phyloP scores from a whole-genome alignment of 495 filamentous ascomycete species.

The Podospora pseudoanserina region DNA sequence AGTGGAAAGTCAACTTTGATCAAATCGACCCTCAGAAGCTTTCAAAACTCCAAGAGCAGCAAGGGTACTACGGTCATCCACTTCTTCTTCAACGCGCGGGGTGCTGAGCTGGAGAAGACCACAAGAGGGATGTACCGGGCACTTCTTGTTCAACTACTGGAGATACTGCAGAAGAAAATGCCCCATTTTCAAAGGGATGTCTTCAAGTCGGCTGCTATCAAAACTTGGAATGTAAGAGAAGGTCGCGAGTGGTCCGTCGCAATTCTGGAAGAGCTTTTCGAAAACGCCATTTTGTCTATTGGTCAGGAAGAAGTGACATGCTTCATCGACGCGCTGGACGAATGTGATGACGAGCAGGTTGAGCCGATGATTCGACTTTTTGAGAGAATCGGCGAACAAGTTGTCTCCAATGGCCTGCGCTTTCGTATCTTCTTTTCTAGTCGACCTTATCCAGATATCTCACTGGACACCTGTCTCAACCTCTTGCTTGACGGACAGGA shows the following conservation, averaged over 20 bases:
- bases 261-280: conserved; percentile 31
- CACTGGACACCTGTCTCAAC: conserved; percentile 31
- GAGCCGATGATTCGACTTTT: conserved; percentile 38
- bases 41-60: conserved; percentile 11
- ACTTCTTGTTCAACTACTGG: conserved; percentile 38
- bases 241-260: conserved; percentile 28
- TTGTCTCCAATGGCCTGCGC: conserved; percentile 5
- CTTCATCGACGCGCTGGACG: conserved; percentile 46
- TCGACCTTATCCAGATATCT: conserved; percentile 49
- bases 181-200: conserved; percentile 25
- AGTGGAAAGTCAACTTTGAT: conserved; percentile 50
- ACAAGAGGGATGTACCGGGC: conserved; percentile 55
- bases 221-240: conserved; percentile 17
- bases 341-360: conserved; percentile 36
- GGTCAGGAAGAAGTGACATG: conserved; percentile 25
- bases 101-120: conserved; percentile 49
- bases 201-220: conserved; percentile 22
- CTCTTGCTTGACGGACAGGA: conserved; percentile 26
- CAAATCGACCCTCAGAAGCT: conserved; percentile 30
- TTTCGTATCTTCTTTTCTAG: conserved; percentile 47
- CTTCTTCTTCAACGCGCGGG: conserved; percentile 38
- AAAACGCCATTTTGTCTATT: conserved; percentile 25
- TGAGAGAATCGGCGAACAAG: conserved; percentile 27
- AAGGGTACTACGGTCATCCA: conserved; percentile 18
- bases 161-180: conserved; percentile 27